These are phyloP conservation scores for Dissophora ornata DNA, from an alignment of 192 early-diverging fungal genomes.

Conservation along the genomic window DNA sequence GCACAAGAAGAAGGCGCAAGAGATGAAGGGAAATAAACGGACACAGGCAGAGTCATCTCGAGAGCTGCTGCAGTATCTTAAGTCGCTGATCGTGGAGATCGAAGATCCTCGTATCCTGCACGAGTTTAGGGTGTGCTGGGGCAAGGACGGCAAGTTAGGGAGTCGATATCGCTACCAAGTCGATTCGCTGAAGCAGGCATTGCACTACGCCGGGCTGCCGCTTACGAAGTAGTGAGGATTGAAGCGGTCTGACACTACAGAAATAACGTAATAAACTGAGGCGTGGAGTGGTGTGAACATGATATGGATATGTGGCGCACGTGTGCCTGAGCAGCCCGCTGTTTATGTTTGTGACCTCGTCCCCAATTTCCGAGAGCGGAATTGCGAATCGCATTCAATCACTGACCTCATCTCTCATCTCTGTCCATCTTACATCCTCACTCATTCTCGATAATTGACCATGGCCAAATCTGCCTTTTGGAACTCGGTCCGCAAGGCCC, in stretches of 20 bases:
- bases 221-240: conserved; percentile 4
- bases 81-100: conserved; percentile 25
- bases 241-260: no score
- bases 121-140: conserved; percentile 38
- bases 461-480: conserved; percentile 54
- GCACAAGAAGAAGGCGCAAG: background rate
- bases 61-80: conserved; percentile 21
- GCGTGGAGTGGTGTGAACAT: no score
- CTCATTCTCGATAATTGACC: no score
- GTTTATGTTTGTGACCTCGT: background rate
- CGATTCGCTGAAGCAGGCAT: conserved; percentile 42
- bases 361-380: no score
- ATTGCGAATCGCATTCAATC: no score
- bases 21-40: conserved; percentile 2
- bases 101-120: conserved; percentile 27
- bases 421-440: background rate
- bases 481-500: conserved; percentile 57
- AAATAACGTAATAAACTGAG: no score
- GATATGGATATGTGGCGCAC: no score
- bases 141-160: conserved; percentile 39
- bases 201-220: conserved; percentile 41
- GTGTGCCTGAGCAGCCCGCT: no score
- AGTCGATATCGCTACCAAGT: conserved; percentile 37
- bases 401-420: background rate
- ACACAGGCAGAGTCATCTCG: conserved; percentile 23